Base-by-base conservation (phyloP, 768 basidiomycete species). In the Mrakia blollopis region DNA sequence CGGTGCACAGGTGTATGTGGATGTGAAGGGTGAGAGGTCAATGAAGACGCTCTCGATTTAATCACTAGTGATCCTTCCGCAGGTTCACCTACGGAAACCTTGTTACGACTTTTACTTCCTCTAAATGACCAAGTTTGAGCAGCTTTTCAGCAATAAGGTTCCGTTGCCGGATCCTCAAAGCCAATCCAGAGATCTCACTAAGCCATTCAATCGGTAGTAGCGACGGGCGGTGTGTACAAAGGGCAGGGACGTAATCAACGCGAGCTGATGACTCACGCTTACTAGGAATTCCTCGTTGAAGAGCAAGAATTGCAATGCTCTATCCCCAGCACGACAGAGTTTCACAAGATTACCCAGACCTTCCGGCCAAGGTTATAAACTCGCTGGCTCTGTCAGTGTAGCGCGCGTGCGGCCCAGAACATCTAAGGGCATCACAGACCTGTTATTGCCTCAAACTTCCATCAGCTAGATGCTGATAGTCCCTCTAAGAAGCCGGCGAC, bases 191-290 rank as follows among this genome's bases (percentile, higher is more conserved):
- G 88, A 88, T 88, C 90, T 90, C 89, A 90, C 90, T 89, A 91
- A 91, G 89, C 90, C 89, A 89, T 90, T 91, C 90, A 90, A 91
- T 91, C 89, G 88, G 90, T 91, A 90, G 89, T 91, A 90, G 90
- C 88, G 89, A 90, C 89, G 88, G 90, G 90, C 89, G 89, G 90
- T 91, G 90, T 91, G 89, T 91, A 91, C 89, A 90, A 90, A 90
- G 90, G 89, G 90, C 90, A 91, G 90, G 89, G 89, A 90, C 89
- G 88, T 91, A 91, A 90, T 91, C 90, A 89, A 90, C 88, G 89
- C 88, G 87, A 90, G 90, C 89, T 91, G 89, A 90, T 91, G 89
- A 91, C 89, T 90, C 88, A 87, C 88, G 89, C 44, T 44, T 44
- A 44, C 44, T 44, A 44, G 44, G 44, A 87, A 91, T 91, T 91